Percentiles rank a stretch among this genome's conserved stretches.
Evolutionary conservation across 1,284 basidiomycete species (phyloP).

Genomic region (Ustilago curta): DNA sequence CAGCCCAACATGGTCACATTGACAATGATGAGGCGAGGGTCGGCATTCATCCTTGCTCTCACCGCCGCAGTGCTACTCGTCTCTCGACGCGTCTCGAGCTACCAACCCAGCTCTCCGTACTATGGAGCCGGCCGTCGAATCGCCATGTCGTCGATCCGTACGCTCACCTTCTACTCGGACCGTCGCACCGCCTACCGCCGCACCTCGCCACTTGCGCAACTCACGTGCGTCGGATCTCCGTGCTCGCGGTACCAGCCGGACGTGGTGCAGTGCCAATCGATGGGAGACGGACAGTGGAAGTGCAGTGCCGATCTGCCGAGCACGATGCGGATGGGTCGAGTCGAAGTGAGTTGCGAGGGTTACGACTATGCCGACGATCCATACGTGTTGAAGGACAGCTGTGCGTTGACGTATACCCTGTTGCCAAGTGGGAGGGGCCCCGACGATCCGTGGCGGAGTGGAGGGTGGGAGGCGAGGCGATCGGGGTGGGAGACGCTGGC

Average conservation of each 20-base stretch:
- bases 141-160: slow-evolving; percentile 72
- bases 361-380: slow-evolving; percentile 83
- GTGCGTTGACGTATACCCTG: slow-evolving; percentile 46
- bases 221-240: slow-evolving; percentile 81
- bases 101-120: slow-evolving; percentile 24
- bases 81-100: background rate
- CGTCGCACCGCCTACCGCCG: slow-evolving; percentile 77
- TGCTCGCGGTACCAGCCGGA: slow-evolving; percentile 83
- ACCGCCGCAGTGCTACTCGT: background rate
- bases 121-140: slow-evolving; percentile 43
- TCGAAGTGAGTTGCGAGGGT: slow-evolving; percentile 88
- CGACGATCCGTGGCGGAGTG: slow-evolving; percentile 25
- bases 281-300: slow-evolving; percentile 75
- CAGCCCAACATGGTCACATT: background rate
- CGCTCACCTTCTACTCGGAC: slow-evolving; percentile 83
- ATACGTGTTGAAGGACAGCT: slow-evolving; percentile 77
- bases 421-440: slow-evolving; percentile 29
- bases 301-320: slow-evolving; percentile 90
- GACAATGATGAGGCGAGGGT: background rate
- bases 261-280: slow-evolving; percentile 83
- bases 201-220: slow-evolving; percentile 78
- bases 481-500: slow-evolving; percentile 56
- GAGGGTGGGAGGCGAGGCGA: background rate
- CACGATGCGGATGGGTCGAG: slow-evolving; percentile 80
- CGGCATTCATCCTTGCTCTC: background rate